Conservation (phyloP, 768 basidiomycete species). For the Tricholoma matsutake region DNA sequence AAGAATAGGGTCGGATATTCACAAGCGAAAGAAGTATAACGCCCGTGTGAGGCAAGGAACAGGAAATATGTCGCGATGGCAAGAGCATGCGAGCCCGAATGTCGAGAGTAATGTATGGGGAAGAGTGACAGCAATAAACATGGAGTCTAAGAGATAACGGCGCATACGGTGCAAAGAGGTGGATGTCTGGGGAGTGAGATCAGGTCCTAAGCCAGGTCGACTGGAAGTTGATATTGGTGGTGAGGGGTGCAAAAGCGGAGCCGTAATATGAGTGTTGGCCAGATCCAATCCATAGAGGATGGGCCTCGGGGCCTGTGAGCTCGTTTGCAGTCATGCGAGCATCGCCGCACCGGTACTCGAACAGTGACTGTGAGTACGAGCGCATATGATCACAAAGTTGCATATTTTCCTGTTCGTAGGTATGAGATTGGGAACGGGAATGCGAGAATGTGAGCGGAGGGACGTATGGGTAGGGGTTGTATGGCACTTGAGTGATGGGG, state of each 20-base stretch:
- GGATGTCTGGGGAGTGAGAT: slow-evolving; percentile 19
- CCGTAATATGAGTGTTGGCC: slow-evolving; percentile 40
- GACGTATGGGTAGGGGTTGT: slow-evolving; percentile 37
- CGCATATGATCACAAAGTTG: slow-evolving; percentile 48
- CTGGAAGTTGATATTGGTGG: slow-evolving; percentile 41
- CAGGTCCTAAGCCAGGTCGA: slow-evolving; percentile 50
- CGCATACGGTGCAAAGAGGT: background rate
- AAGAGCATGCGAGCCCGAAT: slow-evolving; percentile 24
- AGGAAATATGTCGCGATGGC: slow-evolving; percentile 27
- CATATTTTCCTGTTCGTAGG: slow-evolving; percentile 49
- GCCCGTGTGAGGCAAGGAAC: slow-evolving; percentile 23
- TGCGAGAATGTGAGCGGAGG: slow-evolving; percentile 38
- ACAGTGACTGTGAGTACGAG: slow-evolving; percentile 58
- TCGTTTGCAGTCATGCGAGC: slow-evolving; percentile 42
- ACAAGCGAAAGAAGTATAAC: slow-evolving; percentile 32
- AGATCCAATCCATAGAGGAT: slow-evolving; percentile 42
- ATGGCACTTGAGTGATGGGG: slow-evolving; percentile 28
- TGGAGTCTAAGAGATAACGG: slow-evolving; percentile 28
- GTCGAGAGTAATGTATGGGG: slow-evolving; percentile 34
- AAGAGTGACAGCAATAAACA: slow-evolving; percentile 21
- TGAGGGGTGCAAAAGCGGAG: slow-evolving; percentile 42
- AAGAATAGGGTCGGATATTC: slow-evolving; percentile 28
- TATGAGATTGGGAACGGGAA: slow-evolving; percentile 56
- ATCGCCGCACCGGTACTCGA: slow-evolving; percentile 51
- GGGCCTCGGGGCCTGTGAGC: slow-evolving; percentile 33